These are phyloP conservation scores for Moesziomyces antarcticus DNA, from an alignment of 1,284 basidiomycete genomes.

Conservation along the genomic window DNA sequence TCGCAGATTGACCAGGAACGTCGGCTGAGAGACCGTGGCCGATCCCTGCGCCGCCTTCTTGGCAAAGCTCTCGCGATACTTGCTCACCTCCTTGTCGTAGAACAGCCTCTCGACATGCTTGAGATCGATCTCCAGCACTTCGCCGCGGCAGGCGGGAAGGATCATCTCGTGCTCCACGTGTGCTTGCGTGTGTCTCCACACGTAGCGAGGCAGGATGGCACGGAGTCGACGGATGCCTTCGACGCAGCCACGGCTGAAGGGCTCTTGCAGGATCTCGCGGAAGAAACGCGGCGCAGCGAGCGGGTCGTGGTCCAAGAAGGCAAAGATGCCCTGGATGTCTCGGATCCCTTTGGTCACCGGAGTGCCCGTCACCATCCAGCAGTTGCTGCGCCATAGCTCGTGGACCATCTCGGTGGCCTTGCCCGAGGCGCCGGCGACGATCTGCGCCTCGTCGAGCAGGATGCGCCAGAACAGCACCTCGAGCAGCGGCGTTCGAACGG, in stretches of 20 bases:
- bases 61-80: constrained; percentile 23
- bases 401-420: constrained; percentile 50
- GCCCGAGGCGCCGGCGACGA: constrained; percentile 40
- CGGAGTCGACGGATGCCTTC: constrained; percentile 46
- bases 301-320: constrained; percentile 50
- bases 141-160: constrained; percentile 39
- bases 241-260: constrained; percentile 41
- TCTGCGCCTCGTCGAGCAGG: constrained; percentile 53
- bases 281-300: constrained; percentile 45
- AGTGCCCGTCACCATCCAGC: constrained; percentile 56
- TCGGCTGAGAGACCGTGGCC: constrained; percentile 17
- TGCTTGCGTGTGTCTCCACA: constrained; percentile 52
- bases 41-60: constrained; percentile 23
- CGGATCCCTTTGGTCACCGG: constrained; percentile 47
- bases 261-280: constrained; percentile 39
- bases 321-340: constrained; percentile 51
- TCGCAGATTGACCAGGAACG: constrained; percentile 43
- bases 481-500: constrained; percentile 42
- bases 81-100: constrained; percentile 51
- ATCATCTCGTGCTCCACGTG: constrained; percentile 51
- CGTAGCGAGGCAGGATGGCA: constrained; percentile 36
- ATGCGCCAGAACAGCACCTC: constrained; percentile 53
- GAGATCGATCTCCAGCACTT: constrained; percentile 41
- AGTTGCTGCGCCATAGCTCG: constrained; percentile 52
- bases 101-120: constrained; percentile 50